Evolutionary conservation across 78 protist species (phyloP), one percentile per base, ranked within the genome.

Genomic region (Dictyostelium firmibasis): DNA sequence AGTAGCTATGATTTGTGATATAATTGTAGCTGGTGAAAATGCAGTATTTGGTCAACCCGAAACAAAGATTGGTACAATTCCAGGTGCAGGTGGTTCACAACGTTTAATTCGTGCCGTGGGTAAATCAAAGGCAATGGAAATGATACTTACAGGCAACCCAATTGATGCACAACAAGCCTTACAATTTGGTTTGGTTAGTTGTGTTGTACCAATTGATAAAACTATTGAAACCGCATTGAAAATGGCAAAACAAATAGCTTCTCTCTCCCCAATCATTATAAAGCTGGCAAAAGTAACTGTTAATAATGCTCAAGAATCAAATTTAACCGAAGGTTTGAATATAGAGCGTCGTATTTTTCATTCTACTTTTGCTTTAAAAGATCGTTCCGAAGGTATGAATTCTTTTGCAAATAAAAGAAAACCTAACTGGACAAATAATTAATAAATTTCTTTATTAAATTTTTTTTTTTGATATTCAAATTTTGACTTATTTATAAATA

Each of bases 21-120:
- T 98, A 5, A 97, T 98, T 74, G 69, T 97, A 14, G 98, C 98
- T 11, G 69, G 96, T 18, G 98, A 96, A 50, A 93, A 97, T 33
- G 99, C 99, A 14, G 85, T 89, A 27, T 98, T 98, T 75, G 99
- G 98, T 10, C 99, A 97, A 94, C 99, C 99, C 4, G 99, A 99
- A 91, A 97, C 98, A 85, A 91, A 84, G 36, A 95, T 99, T 38
- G 99, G 99, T 78, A 98, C 99, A 85, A 99, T 99, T 60, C 99
- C 99, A 20, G 99, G 99, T 84, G 89, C 96, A 0, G 99, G 99
- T 16, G 99, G 99, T 77, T 98, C 99, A 25, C 99, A 99, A 94
- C 93, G 99, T 76, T 88, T 98, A 35, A 82, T 87, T 81, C 89
- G 96, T 4, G 99, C 99, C 7, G 91, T 99, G 3, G 99, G 99